Evolutionary conservation across 1,139 yeast genomes (phyloP), one percentile per base, ranked within the genome.

Genomic region (Wickerhamiella pararugosa): DNA sequence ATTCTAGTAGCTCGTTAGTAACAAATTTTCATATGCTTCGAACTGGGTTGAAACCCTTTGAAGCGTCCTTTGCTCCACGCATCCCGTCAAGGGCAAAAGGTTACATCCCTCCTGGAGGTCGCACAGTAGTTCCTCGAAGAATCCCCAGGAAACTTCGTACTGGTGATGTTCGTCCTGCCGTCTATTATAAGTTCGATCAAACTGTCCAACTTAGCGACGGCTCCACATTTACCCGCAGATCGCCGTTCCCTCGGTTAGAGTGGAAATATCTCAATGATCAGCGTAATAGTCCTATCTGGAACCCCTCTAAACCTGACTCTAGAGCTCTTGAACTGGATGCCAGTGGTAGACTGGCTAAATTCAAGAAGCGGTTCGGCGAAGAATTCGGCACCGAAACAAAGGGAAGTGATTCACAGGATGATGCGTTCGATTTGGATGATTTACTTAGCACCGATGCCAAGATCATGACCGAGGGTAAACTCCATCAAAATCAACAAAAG

Each of bases 121-220:
- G 51, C 6, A 39, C 49, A 5, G 44, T 41, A 2, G 43, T 51
- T 27, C 50, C 50, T 21, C 43, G 41, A 10, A 37, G 53, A 7
- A 47, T 51, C 5, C 39, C 40, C 7, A 39, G 46, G 1, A 48
- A 49, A 36, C 51, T 51, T 29, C 45, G 52, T 7, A 43, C 46
- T 25, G 53, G 49, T 26, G 51, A 50, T 30, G 50, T 47, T 26
- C 74, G 96, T 62, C 96, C 97, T 2, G 86, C 95, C 35, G 80
- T 87, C 37, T 87, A 83, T 63, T 74, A 87, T 64, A 84, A 83
- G 58, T 90, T 90, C 58, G 87, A 87, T 49, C 81, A 92, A 34
- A 64, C 71, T 38, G 87, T 90, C 8, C 94, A 87, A 61, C 70
- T 87, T 45, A 79, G 93, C 52, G 97, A 90, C 59, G 98, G 98